These are phyloP conservation scores for Arctium minus DNA, from an alignment of 129 eudicot species.

Conservation along the genomic window DNA sequence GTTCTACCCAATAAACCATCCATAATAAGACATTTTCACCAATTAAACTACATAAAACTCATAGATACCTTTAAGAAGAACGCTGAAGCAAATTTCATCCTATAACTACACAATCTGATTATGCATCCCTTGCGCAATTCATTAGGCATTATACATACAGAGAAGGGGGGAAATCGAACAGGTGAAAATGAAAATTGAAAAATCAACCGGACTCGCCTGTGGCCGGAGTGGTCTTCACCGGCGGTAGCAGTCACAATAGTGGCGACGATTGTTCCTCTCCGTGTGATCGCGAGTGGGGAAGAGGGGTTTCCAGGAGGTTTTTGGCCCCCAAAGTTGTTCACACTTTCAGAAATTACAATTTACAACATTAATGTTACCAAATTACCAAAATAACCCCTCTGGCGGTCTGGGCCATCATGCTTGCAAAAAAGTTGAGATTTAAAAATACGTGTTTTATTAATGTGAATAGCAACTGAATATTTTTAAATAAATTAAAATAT, in stretches of 20 bases:
- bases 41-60: neutral
- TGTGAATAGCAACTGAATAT: no score
- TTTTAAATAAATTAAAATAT: no score
- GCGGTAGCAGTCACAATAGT: neutral
- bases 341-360: neutral
- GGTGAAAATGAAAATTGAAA: neutral
- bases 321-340: neutral
- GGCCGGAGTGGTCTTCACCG: neutral
- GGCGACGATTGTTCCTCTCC: neutral
- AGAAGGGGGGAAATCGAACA: neutral
- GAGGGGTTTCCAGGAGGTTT: constrained; percentile 21
- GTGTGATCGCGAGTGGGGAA: constrained; percentile 1
- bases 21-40: neutral
- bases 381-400: neutral
- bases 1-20: constrained; percentile 1
- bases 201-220: neutral
- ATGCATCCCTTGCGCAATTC: neutral
- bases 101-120: neutral
- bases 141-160: neutral
- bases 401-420: no score
- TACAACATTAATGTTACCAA: neutral
- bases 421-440: no score
- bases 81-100: neutral
- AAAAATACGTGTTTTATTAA: no score
- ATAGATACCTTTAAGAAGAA: neutral